Percentiles rank a stretch among this genome's conserved stretches.
Conservation (phyloP, 306 rosid species). For the Acmispon strigosus region DNA sequence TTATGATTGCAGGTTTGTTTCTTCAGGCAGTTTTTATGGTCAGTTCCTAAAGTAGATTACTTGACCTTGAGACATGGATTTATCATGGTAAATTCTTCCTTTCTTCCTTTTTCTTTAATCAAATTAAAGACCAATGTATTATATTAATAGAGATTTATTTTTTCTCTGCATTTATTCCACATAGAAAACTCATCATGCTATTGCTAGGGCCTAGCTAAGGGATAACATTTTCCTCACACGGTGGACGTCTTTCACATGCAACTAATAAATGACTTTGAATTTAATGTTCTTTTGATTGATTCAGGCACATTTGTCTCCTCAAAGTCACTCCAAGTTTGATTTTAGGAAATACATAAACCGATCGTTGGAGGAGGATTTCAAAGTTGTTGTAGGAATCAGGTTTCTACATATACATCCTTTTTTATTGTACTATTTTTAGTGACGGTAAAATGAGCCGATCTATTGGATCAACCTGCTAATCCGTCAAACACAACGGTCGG, state of each 20-base stretch:
- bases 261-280: neutral
- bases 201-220: too few species aligned
- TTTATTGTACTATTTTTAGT: too few species aligned
- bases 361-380: conserved; percentile 86
- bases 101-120: neutral
- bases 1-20: conserved; percentile 55
- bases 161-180: neutral
- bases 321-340: conserved; percentile 58
- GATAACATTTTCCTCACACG: too few species aligned
- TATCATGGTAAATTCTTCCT: conserved; percentile 63
- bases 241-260: neutral
- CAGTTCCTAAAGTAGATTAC: conserved; percentile 92
- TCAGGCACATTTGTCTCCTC: conserved; percentile 94
- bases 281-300: neutral
- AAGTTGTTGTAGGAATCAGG: conserved; percentile 90
- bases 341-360: conserved; percentile 77
- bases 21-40: conserved; percentile 82
- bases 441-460: too few species aligned
- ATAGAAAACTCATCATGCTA: neutral
- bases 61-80: conserved; percentile 88
- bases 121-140: too few species aligned
- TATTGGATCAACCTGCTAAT: too few species aligned
- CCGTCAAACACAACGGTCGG: too few species aligned
- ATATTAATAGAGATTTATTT: too few species aligned
- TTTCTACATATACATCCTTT: neutral